These are phyloP conservation scores for Aspergillus brunneoviolaceus DNA, from an alignment of 2,329 filamentous ascomycete genomes.

Conservation along the genomic window DNA sequence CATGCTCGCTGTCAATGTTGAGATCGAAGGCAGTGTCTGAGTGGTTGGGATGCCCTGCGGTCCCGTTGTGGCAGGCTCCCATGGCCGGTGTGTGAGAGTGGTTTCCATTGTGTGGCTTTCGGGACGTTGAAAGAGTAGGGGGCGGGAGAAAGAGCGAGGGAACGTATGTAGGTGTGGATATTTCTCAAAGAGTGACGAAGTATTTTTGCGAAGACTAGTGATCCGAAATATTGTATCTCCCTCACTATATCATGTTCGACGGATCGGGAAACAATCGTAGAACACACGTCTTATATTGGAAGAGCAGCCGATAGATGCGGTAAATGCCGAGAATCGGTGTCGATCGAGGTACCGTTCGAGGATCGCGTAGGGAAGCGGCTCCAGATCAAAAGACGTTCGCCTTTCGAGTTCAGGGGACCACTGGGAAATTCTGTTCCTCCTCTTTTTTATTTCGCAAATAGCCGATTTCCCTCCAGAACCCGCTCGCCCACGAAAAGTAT, in stretches of 20 bases:
- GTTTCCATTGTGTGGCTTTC: slow-evolving; percentile 37
- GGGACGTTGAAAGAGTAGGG: neutral
- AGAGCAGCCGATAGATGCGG: neutral
- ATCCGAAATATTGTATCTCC: neutral
- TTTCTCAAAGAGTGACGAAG: slow-evolving; percentile 9
- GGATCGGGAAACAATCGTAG: slow-evolving; percentile 6
- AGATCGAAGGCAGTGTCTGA: slow-evolving; percentile 49
- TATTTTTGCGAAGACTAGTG: neutral
- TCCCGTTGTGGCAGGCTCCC: slow-evolving; percentile 40
- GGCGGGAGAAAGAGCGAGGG: neutral
- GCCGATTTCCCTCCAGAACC: neutral
- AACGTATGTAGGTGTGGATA: neutral
- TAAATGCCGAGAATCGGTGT: neutral
- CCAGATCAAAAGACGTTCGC: neutral
- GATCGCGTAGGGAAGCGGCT: neutral
- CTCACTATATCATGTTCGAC: slow-evolving; percentile 29
- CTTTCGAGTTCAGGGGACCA: neutral
- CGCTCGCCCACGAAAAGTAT: neutral
- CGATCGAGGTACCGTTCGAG: neutral
- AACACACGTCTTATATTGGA: neutral
- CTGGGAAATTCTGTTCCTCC: neutral
- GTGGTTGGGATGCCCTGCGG: slow-evolving; percentile 37
- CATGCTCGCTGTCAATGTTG: slow-evolving; percentile 48
- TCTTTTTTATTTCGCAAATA: neutral
- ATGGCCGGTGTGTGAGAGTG: slow-evolving; percentile 44